phyloP scores from a whole-genome alignment of 768 basidiomycete genomes.

The Candolleomyces eurysporus region DNA sequence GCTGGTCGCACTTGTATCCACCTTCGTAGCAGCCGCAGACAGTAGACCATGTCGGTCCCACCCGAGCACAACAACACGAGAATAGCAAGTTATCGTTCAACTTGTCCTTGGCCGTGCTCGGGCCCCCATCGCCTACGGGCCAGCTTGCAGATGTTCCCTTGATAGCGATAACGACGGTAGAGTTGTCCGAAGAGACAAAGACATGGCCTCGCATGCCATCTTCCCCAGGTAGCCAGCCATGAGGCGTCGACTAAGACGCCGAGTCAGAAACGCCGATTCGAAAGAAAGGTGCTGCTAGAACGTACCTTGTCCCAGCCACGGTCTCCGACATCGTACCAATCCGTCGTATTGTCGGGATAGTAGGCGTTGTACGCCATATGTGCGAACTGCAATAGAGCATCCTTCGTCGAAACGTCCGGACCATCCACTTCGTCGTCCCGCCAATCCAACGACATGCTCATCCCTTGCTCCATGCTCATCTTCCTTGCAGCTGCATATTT shows the following conservation, averaged over 20 bases:
- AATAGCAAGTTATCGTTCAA: slow-evolving; percentile 94
- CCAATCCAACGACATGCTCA: slow-evolving; percentile 53
- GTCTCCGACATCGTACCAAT: slow-evolving; percentile 71
- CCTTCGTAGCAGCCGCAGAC: slow-evolving; percentile 88
- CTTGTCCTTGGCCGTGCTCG: slow-evolving; percentile 87
- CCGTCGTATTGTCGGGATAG: slow-evolving; percentile 40
- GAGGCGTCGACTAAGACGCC: slow-evolving; percentile 54
- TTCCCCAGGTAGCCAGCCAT: slow-evolving; percentile 89
- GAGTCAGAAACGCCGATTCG: background rate
- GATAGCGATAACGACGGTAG: slow-evolving; percentile 82
- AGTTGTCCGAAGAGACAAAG: slow-evolving; percentile 81
- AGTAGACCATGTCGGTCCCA: slow-evolving; percentile 92
- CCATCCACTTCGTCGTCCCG: slow-evolving; percentile 57
- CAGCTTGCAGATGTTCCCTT: slow-evolving; percentile 90
- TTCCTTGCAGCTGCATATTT: slow-evolving; percentile 35
- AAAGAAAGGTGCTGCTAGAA: background rate
- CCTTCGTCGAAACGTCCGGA: slow-evolving; percentile 71
- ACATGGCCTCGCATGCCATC: slow-evolving; percentile 92
- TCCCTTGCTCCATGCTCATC: slow-evolving; percentile 31
- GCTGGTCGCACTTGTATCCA: slow-evolving; percentile 71
- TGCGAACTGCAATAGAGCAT: slow-evolving; percentile 72
- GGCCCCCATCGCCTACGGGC: slow-evolving; percentile 67
- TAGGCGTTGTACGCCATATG: slow-evolving; percentile 94
- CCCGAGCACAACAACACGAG: slow-evolving; percentile 93
- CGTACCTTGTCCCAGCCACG: slow-evolving; percentile 59